Conservation (phyloP, 768 basidiomycete genomes). For the Lactarius tabidus region DNA sequence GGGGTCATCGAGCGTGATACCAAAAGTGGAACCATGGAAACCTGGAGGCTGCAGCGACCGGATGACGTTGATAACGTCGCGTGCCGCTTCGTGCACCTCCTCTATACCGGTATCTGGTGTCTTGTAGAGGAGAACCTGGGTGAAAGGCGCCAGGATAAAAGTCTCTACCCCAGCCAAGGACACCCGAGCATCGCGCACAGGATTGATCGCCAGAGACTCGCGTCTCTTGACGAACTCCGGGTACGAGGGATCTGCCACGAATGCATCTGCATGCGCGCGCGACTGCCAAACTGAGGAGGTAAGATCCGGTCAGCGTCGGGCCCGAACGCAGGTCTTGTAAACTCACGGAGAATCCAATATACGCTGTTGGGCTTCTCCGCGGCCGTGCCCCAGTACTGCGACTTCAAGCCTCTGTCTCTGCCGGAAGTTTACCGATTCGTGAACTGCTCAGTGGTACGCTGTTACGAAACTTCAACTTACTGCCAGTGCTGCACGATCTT, state of each 20-base stretch:
- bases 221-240: neutral
- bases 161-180: neutral
- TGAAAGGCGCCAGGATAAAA: neutral
- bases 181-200: neutral
- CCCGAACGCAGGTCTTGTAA: neutral
- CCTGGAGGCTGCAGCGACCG: constrained; percentile 6
- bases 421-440: neutral
- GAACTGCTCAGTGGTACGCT: neutral
- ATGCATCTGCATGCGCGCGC: neutral
- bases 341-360: constrained; percentile 17
- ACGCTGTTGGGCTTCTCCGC: neutral
- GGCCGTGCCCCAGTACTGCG: constrained; percentile 14
- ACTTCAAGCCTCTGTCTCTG: constrained; percentile 10
- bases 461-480: constrained; percentile 3
- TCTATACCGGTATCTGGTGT: neutral
- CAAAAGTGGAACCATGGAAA: neutral
- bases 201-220: neutral
- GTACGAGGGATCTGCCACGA: constrained; percentile 8
- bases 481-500: constrained; percentile 4
- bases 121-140: constrained; percentile 2
- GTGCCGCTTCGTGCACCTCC: neutral
- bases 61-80: neutral
- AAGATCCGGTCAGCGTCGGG: neutral
- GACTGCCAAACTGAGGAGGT: constrained; percentile 9
- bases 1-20: neutral